These are phyloP conservation scores for Trametopsis cervina DNA, from an alignment of 768 basidiomycete genomes.

Conservation along the genomic window DNA sequence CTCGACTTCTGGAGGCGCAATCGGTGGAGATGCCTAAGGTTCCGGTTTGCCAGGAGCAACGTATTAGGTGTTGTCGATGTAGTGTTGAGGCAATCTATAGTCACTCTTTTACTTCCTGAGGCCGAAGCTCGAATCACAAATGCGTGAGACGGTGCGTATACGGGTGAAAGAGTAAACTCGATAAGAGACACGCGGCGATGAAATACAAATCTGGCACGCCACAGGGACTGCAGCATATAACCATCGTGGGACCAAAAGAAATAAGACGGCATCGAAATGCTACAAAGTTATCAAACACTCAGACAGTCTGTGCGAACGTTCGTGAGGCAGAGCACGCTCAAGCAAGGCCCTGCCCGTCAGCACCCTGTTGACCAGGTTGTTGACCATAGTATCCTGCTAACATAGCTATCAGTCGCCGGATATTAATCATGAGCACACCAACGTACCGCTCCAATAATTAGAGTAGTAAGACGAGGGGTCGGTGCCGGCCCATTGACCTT, in stretches of 20 bases:
- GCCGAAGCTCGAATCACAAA: neutral
- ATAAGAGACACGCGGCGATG: too few relatives aligned
- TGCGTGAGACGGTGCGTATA: neutral
- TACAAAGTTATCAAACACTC: neutral
- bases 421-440: neutral
- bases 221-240: neutral
- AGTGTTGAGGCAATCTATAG: slow-evolving; percentile 9
- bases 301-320: neutral
- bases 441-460: slow-evolving; percentile 80
- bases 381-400: slow-evolving; percentile 73
- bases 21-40: slow-evolving; percentile 13
- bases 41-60: too few relatives aligned
- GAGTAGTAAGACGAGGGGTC: slow-evolving; percentile 74
- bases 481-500: slow-evolving; percentile 71
- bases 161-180: neutral
- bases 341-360: slow-evolving; percentile 34
- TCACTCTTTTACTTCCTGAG: slow-evolving; percentile 1
- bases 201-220: neutral
- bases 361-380: slow-evolving; percentile 50
- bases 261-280: slow-evolving; percentile 5
- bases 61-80: neutral
- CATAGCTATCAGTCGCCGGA: slow-evolving; percentile 2
- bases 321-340: slow-evolving; percentile 7
- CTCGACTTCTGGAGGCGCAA: slow-evolving; percentile 16
- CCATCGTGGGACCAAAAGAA: slow-evolving; percentile 5